Evolutionary conservation across 371 early-diverging fungal genomes (phyloP), one percentile per base, ranked within the genome.

Genomic region (Blastocladiella emersonii): DNA sequence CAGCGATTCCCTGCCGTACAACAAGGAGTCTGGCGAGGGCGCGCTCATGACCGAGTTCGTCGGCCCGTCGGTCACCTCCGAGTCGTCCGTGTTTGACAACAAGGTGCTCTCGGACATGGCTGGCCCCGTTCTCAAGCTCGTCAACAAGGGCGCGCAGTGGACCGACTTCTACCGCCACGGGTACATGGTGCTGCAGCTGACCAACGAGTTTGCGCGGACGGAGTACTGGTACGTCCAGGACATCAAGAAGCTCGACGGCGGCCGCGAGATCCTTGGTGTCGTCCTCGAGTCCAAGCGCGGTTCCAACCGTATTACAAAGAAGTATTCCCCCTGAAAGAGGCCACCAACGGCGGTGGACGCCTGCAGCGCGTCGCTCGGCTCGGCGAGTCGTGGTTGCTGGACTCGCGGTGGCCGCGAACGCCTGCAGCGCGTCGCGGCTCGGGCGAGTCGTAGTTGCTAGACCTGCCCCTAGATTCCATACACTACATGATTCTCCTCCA

Each of bases 31-130:
- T 3, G 56, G 56, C 34, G 3, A 56, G 4, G 56, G 56, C 56
- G 15, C 56, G 37, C 8, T 59, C 43, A 10, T 43, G 17, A 25
- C 25, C 41, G 59, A 59, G 5, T 59, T 34, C 8, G 59, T 59
- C 10, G 32, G 25, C 8, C 59, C 59, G 59, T 59, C 59, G 25
- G 59, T 59, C 59, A 59, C 59, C 30, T 34, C 59, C 25, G 25
- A 25, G 27, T 15, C 41, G 13, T 13, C 37, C 12, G 37, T 39
- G 15, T 15, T 10, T 12, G 59, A 59, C 53, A 10, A 10, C 15
- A 0, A 32, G 30, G 10, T 27, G 53, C 30, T 7, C 8, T 51
- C 32, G 15, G 32, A 51, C 30, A 12, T 30, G 1, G 10, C 19
- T 12, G 10, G 10, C 1, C 8, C 8, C 13, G 5, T 30, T 1